Conservation (phyloP, 768 basidiomycete genomes). For the Clitopilus hobsonii region DNA sequence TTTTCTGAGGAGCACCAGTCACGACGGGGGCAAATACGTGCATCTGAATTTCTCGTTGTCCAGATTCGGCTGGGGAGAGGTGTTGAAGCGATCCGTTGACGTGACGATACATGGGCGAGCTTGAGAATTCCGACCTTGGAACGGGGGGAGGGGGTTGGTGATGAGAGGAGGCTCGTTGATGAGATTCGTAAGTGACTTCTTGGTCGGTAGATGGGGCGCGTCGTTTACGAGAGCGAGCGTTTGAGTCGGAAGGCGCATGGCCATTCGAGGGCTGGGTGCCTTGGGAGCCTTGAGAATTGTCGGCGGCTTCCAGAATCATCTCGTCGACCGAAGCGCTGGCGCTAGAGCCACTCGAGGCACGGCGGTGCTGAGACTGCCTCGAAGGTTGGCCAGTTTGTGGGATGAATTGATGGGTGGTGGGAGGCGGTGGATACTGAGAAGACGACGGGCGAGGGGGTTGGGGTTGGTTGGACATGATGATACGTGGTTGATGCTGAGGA, state of each 20-base stretch:
- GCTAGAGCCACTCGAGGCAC: constrained; percentile 27
- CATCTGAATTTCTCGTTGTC: constrained; percentile 45
- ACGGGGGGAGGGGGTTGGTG: constrained; percentile 4
- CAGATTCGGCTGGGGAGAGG: constrained; percentile 11
- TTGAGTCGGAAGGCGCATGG: constrained; percentile 1
- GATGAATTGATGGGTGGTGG: not conserved
- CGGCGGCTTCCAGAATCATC: constrained; percentile 36
- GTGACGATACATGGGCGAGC: constrained; percentile 3
- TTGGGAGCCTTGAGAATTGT: constrained; percentile 20
- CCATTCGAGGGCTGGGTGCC: constrained; percentile 6
- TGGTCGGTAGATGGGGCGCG: not conserved
- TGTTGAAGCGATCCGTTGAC: constrained; percentile 11
- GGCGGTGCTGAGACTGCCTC: constrained; percentile 2
- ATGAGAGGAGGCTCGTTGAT: constrained; percentile 9
- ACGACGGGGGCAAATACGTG: constrained; percentile 73
- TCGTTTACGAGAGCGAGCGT: not conserved
- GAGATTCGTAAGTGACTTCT: not conserved
- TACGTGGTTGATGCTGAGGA: constrained; percentile 17
- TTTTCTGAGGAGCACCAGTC: constrained; percentile 69
- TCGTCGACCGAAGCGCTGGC: constrained; percentile 38
- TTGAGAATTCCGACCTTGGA: constrained; percentile 8
- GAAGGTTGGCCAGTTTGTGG: constrained; percentile 2
- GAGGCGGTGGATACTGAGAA: not conserved
- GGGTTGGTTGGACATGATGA: constrained; percentile 26
- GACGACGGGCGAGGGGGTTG: not conserved